Conservation (phyloP, 164 flowering plant genomes). For the Tinospora cordifolia region DNA sequence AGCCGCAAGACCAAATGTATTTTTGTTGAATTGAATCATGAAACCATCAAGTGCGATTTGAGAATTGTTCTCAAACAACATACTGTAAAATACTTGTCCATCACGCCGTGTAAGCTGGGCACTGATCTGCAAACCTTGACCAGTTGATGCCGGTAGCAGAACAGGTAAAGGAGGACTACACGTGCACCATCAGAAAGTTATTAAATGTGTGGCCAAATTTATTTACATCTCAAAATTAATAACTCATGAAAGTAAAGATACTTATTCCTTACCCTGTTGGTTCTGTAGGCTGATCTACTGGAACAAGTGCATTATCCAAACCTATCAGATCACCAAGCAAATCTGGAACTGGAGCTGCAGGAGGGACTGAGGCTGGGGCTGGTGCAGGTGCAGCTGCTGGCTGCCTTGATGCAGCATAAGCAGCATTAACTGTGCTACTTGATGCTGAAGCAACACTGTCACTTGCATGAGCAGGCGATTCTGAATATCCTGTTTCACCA, state of each 20-base stretch:
- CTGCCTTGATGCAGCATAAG: slow-evolving; percentile 42
- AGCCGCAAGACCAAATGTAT: slow-evolving; percentile 89
- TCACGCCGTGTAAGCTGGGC: slow-evolving; percentile 68
- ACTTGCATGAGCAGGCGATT: slow-evolving; percentile 49
- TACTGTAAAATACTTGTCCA: slow-evolving; percentile 84
- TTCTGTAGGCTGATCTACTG: slow-evolving; percentile 63
- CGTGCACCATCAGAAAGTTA: slow-evolving; percentile 4
- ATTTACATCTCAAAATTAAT: neutral
- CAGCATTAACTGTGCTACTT: slow-evolving; percentile 35
- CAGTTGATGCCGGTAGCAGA: slow-evolving; percentile 65
- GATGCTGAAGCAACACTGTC: slow-evolving; percentile 53
- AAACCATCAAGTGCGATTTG: slow-evolving; percentile 79
- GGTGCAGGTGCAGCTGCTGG: slow-evolving; percentile 39
- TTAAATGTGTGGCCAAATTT: neutral
- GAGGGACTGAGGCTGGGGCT: slow-evolving; percentile 34
- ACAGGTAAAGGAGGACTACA: slow-evolving; percentile 87
- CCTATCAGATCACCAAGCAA: slow-evolving; percentile 91
- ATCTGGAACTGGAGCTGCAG: slow-evolving; percentile 79
- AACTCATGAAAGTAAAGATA: neutral
- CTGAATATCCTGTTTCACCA: slow-evolving; percentile 66
- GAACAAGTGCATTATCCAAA: slow-evolving; percentile 74
- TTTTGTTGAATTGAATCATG: slow-evolving; percentile 99
- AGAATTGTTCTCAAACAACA: slow-evolving; percentile 81
- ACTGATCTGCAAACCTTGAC: slow-evolving; percentile 92
- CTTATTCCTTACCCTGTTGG: slow-evolving; percentile 53